Conservation (phyloP, 495 filamentous ascomycete genomes). For the Hypomontagnella monticulosa region DNA sequence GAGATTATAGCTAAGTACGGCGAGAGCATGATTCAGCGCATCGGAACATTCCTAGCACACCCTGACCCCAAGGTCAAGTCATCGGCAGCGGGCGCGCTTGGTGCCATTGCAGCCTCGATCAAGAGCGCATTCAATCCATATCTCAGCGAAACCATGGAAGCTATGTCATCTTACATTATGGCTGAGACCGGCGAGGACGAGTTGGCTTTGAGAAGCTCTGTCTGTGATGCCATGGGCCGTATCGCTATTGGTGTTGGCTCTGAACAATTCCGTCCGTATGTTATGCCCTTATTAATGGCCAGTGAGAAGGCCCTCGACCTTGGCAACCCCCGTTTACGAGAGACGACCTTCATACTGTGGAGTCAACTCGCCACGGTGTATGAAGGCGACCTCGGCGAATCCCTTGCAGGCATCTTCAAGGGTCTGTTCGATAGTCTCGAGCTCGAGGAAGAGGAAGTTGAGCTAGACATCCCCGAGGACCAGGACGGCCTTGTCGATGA, state of each 20-base stretch:
- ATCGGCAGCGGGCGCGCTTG: constrained; percentile 86
- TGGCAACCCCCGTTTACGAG: constrained; percentile 86
- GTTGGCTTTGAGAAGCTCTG: constrained; percentile 85
- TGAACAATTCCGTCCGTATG: constrained; percentile 87
- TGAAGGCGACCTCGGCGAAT: constrained; percentile 85
- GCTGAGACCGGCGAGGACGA: constrained; percentile 92
- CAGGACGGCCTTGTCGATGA: constrained; percentile 78
- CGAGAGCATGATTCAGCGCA: constrained; percentile 79
- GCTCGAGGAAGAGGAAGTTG: constrained; percentile 87
- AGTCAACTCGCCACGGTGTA: constrained; percentile 94
- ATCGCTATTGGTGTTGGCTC: constrained; percentile 90
- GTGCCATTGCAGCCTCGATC: constrained; percentile 85
- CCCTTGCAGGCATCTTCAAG: constrained; percentile 85
- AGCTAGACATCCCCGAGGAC: constrained; percentile 79
- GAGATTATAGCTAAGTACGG: constrained; percentile 85
- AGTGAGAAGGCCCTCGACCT: constrained; percentile 92
- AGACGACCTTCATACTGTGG: constrained; percentile 98
- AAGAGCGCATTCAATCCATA: constrained; percentile 87
- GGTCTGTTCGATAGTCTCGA: constrained; percentile 86
- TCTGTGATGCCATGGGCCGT: constrained; percentile 90
- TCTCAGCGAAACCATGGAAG: constrained; percentile 87
- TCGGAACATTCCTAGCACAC: constrained; percentile 81
- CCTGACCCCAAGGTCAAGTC: constrained; percentile 90
- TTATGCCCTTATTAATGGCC: constrained; percentile 85
- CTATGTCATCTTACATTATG: constrained; percentile 80